Evolutionary conservation across 257 asterid species (phyloP).

Genomic region (Voacanga thouarsii): DNA sequence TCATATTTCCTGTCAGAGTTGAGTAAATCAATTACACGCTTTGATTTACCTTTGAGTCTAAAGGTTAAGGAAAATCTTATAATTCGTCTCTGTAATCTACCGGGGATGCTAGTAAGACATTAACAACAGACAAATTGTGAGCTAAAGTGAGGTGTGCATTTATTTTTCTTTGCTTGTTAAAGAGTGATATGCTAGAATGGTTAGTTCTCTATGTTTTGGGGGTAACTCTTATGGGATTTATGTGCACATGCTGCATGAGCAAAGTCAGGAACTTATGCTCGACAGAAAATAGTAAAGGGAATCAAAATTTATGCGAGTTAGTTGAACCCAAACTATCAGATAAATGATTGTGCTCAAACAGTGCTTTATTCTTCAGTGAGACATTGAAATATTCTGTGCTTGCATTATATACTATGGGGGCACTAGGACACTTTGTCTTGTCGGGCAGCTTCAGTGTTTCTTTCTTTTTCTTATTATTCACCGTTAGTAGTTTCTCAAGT

Average conservation of each 20-base stretch:
- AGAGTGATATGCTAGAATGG: neutral
- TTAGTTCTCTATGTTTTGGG: neutral
- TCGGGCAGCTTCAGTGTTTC: neutral
- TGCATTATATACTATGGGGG: neutral
- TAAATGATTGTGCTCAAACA: neutral
- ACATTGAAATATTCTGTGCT: neutral
- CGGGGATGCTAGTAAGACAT: neutral
- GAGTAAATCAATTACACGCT: neutral
- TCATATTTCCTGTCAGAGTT: neutral
- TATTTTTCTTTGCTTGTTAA: neutral
- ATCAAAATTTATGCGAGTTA: neutral
- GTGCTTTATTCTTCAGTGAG: too few species aligned
- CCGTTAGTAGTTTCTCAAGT: neutral
- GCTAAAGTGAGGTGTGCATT: neutral
- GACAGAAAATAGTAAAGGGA: neutral
- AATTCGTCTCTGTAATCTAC: neutral
- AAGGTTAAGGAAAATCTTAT: neutral
- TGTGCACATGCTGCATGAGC: neutral
- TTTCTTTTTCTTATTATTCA: neutral
- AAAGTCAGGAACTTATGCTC: neutral
- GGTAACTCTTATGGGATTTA: neutral
- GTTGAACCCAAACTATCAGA: neutral
- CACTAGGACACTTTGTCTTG: neutral
- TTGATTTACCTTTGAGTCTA: constrained; percentile 1
- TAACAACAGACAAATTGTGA: neutral